These are phyloP conservation scores for Podaxis sp. DNA, from an alignment of 768 basidiomycete species.

Conservation along the genomic window DNA sequence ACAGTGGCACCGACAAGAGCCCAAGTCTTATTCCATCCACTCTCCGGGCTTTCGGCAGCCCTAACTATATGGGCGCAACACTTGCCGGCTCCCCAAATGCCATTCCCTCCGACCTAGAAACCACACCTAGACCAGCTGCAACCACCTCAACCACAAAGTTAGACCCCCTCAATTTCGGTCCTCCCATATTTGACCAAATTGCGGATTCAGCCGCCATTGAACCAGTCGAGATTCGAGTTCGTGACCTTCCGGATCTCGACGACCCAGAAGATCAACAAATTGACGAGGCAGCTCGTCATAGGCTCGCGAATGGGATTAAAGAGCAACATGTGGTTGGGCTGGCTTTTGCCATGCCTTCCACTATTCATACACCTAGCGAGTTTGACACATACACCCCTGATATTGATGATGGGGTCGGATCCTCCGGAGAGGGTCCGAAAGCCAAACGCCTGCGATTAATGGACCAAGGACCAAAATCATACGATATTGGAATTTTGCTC, in stretches of 20 bases:
- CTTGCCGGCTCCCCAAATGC: background rate
- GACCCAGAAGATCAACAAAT: background rate
- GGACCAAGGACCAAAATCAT: background rate
- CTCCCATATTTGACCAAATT: background rate
- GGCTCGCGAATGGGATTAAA: background rate
- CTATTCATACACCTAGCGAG: background rate
- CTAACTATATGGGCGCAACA: background rate
- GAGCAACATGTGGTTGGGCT: conserved; percentile 2
- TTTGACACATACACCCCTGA: background rate
- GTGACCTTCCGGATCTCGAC: conserved; percentile 1
- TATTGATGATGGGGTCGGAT: background rate
- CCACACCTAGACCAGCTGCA: background rate
- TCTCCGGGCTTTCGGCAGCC: background rate
- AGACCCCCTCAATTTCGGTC: background rate
- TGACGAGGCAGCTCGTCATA: background rate
- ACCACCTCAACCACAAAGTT: background rate
- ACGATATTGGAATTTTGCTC: conserved; percentile 6
- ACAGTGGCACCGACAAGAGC: background rate
- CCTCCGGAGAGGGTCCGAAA: background rate
- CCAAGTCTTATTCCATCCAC: too few relatives aligned
- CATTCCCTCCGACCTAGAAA: background rate
- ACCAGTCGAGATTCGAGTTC: background rate
- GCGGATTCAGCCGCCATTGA: background rate
- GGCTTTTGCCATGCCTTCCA: conserved; percentile 6
- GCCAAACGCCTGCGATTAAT: background rate